A percentile compares a stretch with the other conserved stretches of the same genome.
Conservation (phyloP, 192 early-diverging fungal species). For the Backusella circina region DNA sequence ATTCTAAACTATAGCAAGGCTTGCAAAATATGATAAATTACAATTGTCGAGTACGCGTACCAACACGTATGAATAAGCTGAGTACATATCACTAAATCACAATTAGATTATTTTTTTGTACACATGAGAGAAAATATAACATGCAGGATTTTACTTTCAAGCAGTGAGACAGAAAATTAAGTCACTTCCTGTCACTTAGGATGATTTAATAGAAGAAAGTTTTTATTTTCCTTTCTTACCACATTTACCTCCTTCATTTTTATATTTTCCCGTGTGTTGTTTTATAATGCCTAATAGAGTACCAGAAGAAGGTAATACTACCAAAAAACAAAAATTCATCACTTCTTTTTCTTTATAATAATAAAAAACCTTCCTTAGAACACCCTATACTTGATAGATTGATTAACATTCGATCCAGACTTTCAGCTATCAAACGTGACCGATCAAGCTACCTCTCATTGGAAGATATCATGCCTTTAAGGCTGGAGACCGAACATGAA, state of each 20-base stretch:
- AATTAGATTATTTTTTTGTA: too few relatives aligned
- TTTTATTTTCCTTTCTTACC: not conserved
- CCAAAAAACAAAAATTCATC: not conserved
- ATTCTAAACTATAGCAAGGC: too few relatives aligned
- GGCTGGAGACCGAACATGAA: constrained; percentile 48
- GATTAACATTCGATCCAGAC: constrained; percentile 59
- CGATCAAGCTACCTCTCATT: constrained; percentile 61
- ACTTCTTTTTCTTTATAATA: not conserved
- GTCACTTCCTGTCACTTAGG: not conserved
- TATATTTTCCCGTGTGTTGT: not conserved
- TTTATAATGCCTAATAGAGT: constrained; percentile 20
- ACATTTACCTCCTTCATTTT: not conserved
- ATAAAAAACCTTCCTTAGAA: constrained; percentile 31
- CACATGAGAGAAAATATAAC: too few relatives aligned
- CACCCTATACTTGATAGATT: constrained; percentile 57
- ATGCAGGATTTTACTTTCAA: not conserved
- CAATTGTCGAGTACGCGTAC: too few relatives aligned
- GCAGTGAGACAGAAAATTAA: not conserved
- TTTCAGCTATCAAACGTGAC: constrained; percentile 70
- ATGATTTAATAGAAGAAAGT: not conserved
- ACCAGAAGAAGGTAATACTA: constrained; percentile 13
- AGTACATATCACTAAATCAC: too few relatives aligned
- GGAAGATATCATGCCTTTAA: constrained; percentile 56
- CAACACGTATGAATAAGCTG: too few relatives aligned
- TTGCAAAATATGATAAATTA: too few relatives aligned